Base-by-base conservation (phyloP, 202 grass and related monocot species). In the Panicum virgatum region DNA sequence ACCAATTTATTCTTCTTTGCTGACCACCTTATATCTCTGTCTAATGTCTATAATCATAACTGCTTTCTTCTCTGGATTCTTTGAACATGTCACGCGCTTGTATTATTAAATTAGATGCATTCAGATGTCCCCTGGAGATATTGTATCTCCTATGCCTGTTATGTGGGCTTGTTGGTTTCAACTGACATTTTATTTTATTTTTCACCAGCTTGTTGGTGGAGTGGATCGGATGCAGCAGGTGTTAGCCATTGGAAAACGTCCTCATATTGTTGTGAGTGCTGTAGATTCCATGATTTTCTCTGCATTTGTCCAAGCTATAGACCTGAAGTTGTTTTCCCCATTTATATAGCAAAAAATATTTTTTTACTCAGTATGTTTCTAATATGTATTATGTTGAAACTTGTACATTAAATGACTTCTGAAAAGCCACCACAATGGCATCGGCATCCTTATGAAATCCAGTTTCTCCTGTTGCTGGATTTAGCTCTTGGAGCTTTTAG, bases 151-250 rank as follows among this genome's bases (percentile, higher is more conserved):
- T 73, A 15, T 42, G 19, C 53, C 9, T 42, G 38, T n/a, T 66
- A 12, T 79, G 25, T 59, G 23, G 59, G 9, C 53, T 53, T 68
- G 16, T 46, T 46, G 44, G 4, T 46, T 40, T 46, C 44, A 46
- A 46, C 11, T 46, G 44, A 46, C 44, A 46, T 46, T 46, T 46
- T 46, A 46, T 15, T 46, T 2, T 72, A 15, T 46, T 2, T 72
- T 46, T 46, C 13, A 46, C 37, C 84, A 97, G 92, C 83, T 97
- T 86, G 94, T 94, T 66, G 94, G 94, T 52, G 94, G 94, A 69
- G 86, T 97, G 23, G 94, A 97, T 61, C 87, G 93, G 78, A 85
- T 90, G 65, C 88, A 89, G 38, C 94, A 97, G 90, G 86, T 85
- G 29, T 61, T 90, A 79, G 85, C 91, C 79, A 30, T 97, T 79